Evolutionary conservation across 1,284 basidiomycete genomes (phyloP).

Genomic region (Leccinum angustisporum): DNA sequence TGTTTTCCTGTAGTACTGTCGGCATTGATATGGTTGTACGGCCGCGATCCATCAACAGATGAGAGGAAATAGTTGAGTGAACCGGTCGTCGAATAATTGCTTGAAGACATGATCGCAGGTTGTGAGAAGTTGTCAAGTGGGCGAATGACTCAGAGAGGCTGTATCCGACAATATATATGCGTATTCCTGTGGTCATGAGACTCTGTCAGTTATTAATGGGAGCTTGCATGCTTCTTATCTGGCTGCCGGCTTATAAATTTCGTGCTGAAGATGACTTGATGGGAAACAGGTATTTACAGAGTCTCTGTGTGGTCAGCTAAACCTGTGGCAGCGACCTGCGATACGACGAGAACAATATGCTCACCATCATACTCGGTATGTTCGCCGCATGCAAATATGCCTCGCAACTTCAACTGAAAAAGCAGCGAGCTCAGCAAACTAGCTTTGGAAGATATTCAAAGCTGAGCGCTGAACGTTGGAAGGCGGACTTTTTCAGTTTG

Average conservation of each 20-base stretch:
- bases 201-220: slow-evolving; percentile 1
- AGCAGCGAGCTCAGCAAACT: not conserved
- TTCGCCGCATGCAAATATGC: not conserved
- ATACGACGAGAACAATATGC: not conserved
- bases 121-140: not conserved
- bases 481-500: not conserved
- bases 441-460: not conserved
- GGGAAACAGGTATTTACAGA: not conserved
- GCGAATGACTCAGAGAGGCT: not conserved
- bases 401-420: not conserved
- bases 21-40: slow-evolving; percentile 17
- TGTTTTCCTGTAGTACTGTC: slow-evolving; percentile 9
- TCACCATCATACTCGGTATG: not conserved
- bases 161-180: slow-evolving; percentile 12
- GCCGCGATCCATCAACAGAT: slow-evolving; percentile 23
- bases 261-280: not conserved
- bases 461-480: not conserved
- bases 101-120: slow-evolving; percentile 16
- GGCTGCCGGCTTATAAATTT: slow-evolving; percentile 4
- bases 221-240: not conserved
- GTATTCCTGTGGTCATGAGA: slow-evolving; percentile 2
- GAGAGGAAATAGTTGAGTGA: slow-evolving; percentile 20
- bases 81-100: slow-evolving; percentile 19
- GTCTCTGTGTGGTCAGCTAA: not conserved
- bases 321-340: not conserved